Evolutionary conservation across 2,329 filamentous ascomycete genomes (phyloP), one percentile per base, ranked within the genome.

Genomic region (Sporothrix brasiliensis): DNA sequence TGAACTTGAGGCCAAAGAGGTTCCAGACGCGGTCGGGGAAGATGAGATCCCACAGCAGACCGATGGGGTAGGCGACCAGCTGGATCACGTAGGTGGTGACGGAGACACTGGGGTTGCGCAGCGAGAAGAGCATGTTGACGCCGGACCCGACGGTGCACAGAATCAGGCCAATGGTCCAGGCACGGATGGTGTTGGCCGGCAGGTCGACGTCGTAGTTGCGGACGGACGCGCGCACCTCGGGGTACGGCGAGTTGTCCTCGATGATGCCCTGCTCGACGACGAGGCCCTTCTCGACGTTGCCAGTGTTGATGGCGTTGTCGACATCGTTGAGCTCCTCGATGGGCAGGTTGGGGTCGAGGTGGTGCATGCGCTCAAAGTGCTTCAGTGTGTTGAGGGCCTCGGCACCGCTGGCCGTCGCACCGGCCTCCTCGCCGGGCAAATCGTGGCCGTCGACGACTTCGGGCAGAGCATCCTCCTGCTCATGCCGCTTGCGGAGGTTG

Each of bases 171-270:
- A 89, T 85, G 6, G 77, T 73, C 87, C 87, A 89, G 52, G 86
- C 86, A 24, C 87, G 87, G 70, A 89, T 81, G 3, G 87, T 89
- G 76, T 89, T 90, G 74, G 83, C 83, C n/a, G 87, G 86, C 30
- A 89, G 81, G 74, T 89, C 71, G 61, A 71, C 71, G 27, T 72
- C 71, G 67, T 72, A 72, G 67, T 72, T 72, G 71, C 71, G 71
- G 39, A 72, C 71, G 39, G 61, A 61, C 47, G 61, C 69, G 76
- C 81, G 74, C 77, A 89, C 87, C 80, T 90, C 88, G 50, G 87
- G 87, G 75, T 90, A 91, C 2, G 88, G 88, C 63, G 88, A 90
- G 77, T 90, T 88, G 70, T 90, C 87, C 76, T 89, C 83, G 75
- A 89, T 81, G 71, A 86, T 79, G 61, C 86, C 85, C 74, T 86